Base-by-base conservation (phyloP, 345 rosid species). In the Sonneratia alba region DNA sequence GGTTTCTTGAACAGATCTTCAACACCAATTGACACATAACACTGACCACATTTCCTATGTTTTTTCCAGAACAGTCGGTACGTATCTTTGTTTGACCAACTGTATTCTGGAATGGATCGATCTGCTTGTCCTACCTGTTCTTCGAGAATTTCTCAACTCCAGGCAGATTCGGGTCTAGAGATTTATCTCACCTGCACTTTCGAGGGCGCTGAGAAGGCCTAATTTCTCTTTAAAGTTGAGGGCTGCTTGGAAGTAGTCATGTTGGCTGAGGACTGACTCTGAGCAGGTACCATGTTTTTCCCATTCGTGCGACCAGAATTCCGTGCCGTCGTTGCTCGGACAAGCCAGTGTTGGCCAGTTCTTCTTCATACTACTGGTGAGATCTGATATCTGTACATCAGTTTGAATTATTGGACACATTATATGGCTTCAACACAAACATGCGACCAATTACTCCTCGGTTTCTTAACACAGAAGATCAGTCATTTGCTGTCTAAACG, bases 271-370 rank as follows among this genome's bases (percentile, higher is more conserved):
- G 68, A 77, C 79, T 1, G 93, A 85, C 81, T 95, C 87, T 0
- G 97, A 89, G 82, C 99, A 95, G 3, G 97, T 95, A 1, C 99
- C 99, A 43, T 95, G 99, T 68, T 95, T 95, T 45, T 87, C 89
- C 99, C 99, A 95, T 75, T 95, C 97, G 55, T 90, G 99, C 7
- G 89, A 69, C 99, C 99, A 95, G 24, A 95, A 95, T 0, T 70
- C 48, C 13, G 77, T 70, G 16, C 96, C 93, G 45, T 75, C 70
- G 59, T 81, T 74, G 70, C 93, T 89, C 1, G 99, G 97, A 59
- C 99, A 95, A 21, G 97, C 81, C 36, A 95, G 81, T 16, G 99
- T 79, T 18, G 97, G 97, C 97, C 99, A 95, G 53, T 77, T 79
- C 82, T 36, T 78, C 78, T 74, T 77, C 96, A 95, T 85, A n/a